These are phyloP conservation scores for Sarocladium brachiariae DNA, from an alignment of 2,329 filamentous ascomycete species.

Conservation along the genomic window DNA sequence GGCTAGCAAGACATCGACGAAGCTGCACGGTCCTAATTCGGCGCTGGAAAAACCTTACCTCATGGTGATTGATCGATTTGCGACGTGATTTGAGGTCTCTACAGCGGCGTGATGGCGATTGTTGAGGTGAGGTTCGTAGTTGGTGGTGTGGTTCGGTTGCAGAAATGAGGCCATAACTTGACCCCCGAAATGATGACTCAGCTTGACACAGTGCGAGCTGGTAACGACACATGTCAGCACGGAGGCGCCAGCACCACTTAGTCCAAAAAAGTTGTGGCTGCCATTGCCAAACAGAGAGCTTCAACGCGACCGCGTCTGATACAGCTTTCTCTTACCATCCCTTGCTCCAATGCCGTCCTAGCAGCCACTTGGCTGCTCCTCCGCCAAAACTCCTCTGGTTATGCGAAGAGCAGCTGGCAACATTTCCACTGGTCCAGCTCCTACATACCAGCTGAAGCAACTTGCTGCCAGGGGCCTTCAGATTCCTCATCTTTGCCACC, in stretches of 20 bases:
- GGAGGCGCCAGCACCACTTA: no score
- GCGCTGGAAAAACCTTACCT: conserved; percentile 24
- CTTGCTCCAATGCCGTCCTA: background rate
- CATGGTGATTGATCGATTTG: conserved; percentile 27
- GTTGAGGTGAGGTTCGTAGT: conserved; percentile 19
- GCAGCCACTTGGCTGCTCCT: background rate
- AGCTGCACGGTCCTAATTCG: no score
- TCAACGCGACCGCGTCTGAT: background rate
- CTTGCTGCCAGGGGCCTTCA: background rate
- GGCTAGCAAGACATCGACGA: background rate
- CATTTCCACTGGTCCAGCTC: background rate
- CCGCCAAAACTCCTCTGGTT: background rate
- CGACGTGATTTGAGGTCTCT: conserved; percentile 14
- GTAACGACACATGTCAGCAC: no score
- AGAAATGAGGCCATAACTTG: conserved; percentile 34
- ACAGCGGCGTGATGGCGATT: conserved; percentile 18
- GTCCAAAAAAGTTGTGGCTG: background rate
- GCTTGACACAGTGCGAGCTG: conserved; percentile 15
- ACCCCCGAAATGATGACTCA: conserved; percentile 27
- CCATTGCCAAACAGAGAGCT: background rate
- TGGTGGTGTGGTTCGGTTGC: conserved; percentile 10
- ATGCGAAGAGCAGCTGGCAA: conserved; percentile 7
- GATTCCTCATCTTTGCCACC: background rate
- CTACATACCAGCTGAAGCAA: background rate
- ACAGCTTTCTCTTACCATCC: background rate